Evolutionary conservation across 805 yeast species (phyloP), one percentile per base, ranked within the genome.

Genomic region (Grigorovia jiainica): DNA sequence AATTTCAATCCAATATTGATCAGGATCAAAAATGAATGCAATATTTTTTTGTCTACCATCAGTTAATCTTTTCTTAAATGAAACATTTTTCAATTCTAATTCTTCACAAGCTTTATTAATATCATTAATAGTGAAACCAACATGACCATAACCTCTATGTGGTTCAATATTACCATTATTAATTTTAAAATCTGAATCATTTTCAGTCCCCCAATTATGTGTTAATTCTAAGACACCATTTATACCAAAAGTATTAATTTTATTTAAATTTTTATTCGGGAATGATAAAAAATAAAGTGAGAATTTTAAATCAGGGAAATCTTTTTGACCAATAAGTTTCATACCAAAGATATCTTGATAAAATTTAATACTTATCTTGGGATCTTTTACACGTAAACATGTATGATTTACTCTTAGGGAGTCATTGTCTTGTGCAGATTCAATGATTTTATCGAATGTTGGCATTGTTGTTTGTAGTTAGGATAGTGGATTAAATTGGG

Each of bases 1-100:
- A 55, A 90, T 66, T 70, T 90, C 98, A 54, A 90, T 75, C 98
- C 98, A 90, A 67, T 92, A 92, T 53, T 92, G 92, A 64, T 90
- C 90, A 6, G 97, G 97, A 57, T 92, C 98, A 52, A 89, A 73
- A 6, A 82, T 95, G 64, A 90, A 92, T 0, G 97, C 97, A 67
- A 92, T 89, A 62, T 87, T 73, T 63, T 79, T 80, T 66, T 86
- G 95, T 64, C 96, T 79, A 30, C 98, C 98, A 58, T 90, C 97
- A 31, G 76, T 63, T 50, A 89, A 68, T 57, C 71, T 84, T 71
- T 90, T 92, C 65, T 89, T 76, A 70, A 90, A 90, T 39, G 64
- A 59, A 42, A 82, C 96, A 17, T 81, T 83, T 36, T 71, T 67
- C 1, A 63, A 61, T 48, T 81, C 74, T 45, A 90, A 68, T 21